Percentiles rank a stretch among this genome's conserved stretches.
Conservation (phyloP, 1,139 yeast genomes). For the Eremothecium coryli region DNA sequence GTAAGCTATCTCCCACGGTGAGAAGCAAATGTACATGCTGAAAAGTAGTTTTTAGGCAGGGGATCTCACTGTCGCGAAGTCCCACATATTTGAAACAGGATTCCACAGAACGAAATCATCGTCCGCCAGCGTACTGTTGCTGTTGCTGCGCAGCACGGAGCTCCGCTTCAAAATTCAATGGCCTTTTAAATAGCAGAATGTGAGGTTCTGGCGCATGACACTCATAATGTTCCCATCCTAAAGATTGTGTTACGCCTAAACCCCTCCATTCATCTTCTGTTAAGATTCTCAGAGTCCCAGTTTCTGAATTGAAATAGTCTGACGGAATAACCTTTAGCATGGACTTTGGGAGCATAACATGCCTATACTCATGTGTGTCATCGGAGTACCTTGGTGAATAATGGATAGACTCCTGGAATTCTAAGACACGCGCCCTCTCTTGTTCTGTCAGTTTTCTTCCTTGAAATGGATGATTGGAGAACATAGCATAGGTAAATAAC, state of each 20-base stretch:
- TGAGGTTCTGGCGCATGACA: constrained; percentile 99
- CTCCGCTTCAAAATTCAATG: constrained; percentile 33
- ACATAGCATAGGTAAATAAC: constrained; percentile 6
- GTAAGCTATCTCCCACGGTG: too few relatives aligned
- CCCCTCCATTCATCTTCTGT: constrained; percentile 99
- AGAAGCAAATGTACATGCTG: too few relatives aligned
- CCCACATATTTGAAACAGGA: too few relatives aligned
- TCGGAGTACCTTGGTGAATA: constrained; percentile 89
- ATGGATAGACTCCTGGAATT: constrained; percentile 89
- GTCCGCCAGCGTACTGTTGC: constrained; percentile 13
- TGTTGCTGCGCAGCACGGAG: constrained; percentile 27
- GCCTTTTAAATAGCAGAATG: constrained; percentile 76
- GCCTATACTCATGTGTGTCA: constrained; percentile 83
- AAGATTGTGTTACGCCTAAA: constrained; percentile 89
- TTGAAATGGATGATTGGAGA: constrained; percentile 23
- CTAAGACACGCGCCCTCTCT: constrained; percentile 79
- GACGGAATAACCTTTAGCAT: constrained; percentile 94
- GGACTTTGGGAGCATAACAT: constrained; percentile 92
- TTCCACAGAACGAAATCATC: too few relatives aligned
- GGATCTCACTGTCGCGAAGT: too few relatives aligned
- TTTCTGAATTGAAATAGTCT: constrained; percentile 89
- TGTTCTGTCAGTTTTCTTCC: constrained; percentile 67
- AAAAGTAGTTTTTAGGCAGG: too few relatives aligned
- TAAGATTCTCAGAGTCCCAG: constrained; percentile 85
- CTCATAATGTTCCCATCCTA: constrained; percentile 98